A percentile compares a stretch with the other conserved stretches of the same genome.
Evolutionary conservation across 176 grass and related monocot species (phyloP).

Genomic region (Metroxylon sagu): DNA sequence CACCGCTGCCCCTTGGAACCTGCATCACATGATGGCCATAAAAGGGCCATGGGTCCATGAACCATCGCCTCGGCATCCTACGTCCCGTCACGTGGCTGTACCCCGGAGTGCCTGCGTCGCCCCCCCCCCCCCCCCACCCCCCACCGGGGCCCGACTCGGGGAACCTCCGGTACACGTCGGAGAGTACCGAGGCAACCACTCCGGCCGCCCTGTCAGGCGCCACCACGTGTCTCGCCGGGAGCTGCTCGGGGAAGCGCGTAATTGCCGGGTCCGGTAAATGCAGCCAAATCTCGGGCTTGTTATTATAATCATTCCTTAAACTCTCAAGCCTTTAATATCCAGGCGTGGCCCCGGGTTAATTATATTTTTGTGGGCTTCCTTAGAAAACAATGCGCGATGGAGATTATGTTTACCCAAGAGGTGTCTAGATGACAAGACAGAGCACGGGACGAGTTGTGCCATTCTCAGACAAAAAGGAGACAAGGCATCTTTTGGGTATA

Average conservation of each 20-base stretch:
- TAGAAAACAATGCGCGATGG: background rate
- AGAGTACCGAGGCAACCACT: background rate
- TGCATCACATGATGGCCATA: constrained; percentile 21
- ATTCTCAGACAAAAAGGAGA: constrained; percentile 24
- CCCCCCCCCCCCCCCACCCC: constrained; percentile 5
- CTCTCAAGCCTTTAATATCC: constrained; percentile 9
- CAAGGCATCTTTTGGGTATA: constrained; percentile 47
- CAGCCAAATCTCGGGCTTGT: constrained; percentile 18
- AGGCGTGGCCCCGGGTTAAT: constrained; percentile 2
- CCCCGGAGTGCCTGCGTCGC: constrained; percentile 3
- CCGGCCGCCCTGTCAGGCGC: background rate
- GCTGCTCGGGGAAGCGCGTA: background rate
- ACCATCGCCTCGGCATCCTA: constrained; percentile 8
- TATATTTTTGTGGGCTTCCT: too few relatives aligned
- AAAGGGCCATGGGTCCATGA: constrained; percentile 21
- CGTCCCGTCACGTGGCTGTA: constrained; percentile 40
- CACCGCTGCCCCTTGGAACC: background rate
- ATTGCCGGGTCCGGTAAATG: constrained; percentile 31
- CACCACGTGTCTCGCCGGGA: background rate
- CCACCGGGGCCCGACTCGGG: constrained; percentile 2
- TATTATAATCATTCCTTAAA: constrained; percentile 17
- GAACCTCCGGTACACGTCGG: background rate
- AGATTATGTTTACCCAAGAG: background rate
- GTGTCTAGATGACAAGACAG: constrained; percentile 17
- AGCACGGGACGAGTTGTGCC: background rate